Base-by-base conservation (phyloP, 805 yeast species). In the Wickerhamomyces mucosus region DNA sequence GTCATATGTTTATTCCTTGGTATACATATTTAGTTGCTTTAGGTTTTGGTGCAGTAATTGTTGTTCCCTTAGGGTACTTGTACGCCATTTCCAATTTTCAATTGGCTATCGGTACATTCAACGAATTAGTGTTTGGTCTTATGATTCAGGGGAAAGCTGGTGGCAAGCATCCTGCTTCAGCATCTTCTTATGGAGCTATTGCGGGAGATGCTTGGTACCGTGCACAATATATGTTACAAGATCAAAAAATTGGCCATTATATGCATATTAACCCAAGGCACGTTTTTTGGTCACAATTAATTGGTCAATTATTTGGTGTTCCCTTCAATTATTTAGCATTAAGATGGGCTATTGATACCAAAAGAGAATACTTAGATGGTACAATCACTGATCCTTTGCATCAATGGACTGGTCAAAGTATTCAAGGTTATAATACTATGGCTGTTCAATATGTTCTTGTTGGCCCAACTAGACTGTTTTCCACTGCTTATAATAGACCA, bases 241-340 rank as follows among this genome's bases (percentile, higher is more conserved):
- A 60, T 36, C 62, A 65, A 55, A 65, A 69, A 39, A 51, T 70
- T 6, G 78, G 75, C 2, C 67, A 68, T 40, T 72, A 72, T 51
- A 69, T 65, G 48, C 65, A 65, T 39, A 44, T 72, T 11, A 74
- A 76, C 0, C 78, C 78, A 1, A 58, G 53, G 21, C 48, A 58
- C 2, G 67, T 71, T 7, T 72, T 72, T 38, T 52, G 66, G 26
- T 67, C 72, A 0, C 77, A 72, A 41, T 39, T 71, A 4, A 58
- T 63, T 41, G 77, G 77, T 2, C 73, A 69, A 39, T 31, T 67
- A 12, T 48, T 72, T 17, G 75, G 75, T 7, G 64, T 67, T n/a
- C 71, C 75, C 4, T 53, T 68, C 40, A 71, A 70, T 41, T 70
- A 68, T 42, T 29, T 59, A 6, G 66, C 72, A 1, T 46, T 71